Evolutionary conservation across 2,329 filamentous ascomycete species (phyloP).

Genomic region (Alternaria arborescens): DNA sequence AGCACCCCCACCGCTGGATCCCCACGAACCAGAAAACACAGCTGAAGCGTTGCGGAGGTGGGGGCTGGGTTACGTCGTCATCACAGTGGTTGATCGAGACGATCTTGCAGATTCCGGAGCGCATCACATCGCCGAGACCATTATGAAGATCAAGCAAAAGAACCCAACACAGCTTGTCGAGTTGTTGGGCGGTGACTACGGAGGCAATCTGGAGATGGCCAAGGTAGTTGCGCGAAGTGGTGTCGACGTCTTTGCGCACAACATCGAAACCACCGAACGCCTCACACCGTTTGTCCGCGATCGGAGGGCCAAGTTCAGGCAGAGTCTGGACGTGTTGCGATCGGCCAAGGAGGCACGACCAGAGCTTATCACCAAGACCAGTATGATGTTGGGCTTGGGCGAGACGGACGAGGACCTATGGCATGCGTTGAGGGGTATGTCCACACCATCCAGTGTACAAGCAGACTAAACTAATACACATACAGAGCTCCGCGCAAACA

Average conservation of each 20-base stretch:
- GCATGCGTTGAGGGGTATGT: conserved; percentile 73
- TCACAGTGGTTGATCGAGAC: conserved; percentile 93
- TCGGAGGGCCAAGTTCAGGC: conserved; percentile 85
- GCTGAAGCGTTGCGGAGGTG: conserved; percentile 91
- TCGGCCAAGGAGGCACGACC: conserved; percentile 81
- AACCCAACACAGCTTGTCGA: conserved; percentile 79
- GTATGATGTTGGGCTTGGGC: conserved; percentile 93
- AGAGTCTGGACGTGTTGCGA: conserved; percentile 80
- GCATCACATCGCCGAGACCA: conserved; percentile 89
- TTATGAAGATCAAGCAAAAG: conserved; percentile 85
- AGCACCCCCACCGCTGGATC: conserved; percentile 80
- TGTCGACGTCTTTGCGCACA: conserved; percentile 95
- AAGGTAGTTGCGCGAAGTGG: conserved; percentile 83
- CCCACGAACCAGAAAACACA: conserved; percentile 95
- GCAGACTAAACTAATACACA: conserved; percentile 7
- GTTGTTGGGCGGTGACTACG: conserved; percentile 86
- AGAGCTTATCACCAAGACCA: conserved; percentile 95
- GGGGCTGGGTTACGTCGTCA: conserved; percentile 94
- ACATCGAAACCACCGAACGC: conserved; percentile 92
- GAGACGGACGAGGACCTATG: conserved; percentile 89
- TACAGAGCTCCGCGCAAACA: conserved; percentile 75
- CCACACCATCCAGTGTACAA: too few relatives aligned
- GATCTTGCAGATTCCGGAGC: conserved; percentile 90
- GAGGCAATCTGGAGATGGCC: conserved; percentile 87
- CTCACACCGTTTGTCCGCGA: conserved; percentile 91